A percentile compares a stretch with the other conserved stretches of the same genome.
Evolutionary conservation across 1,139 yeast genomes (phyloP).

Genomic region (Arxiozyma slooffiae): DNA sequence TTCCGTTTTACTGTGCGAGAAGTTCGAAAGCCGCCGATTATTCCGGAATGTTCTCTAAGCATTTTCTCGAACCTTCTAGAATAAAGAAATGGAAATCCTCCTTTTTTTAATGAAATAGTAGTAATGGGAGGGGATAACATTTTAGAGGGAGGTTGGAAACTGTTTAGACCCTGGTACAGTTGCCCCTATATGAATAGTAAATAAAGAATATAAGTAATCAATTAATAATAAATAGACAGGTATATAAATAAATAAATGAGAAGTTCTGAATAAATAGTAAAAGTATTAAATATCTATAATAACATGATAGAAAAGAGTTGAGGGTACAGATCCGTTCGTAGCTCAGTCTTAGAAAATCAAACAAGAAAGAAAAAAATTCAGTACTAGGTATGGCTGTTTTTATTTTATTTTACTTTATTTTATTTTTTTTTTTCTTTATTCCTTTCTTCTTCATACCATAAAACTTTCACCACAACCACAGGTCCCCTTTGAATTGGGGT

Average conservation of each 20-base stretch:
- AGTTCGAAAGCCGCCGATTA: neutral
- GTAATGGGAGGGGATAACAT: neutral
- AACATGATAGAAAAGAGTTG: neutral
- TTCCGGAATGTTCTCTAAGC: neutral
- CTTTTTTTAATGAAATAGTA: no score
- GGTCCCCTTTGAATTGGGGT: constrained; percentile 94
- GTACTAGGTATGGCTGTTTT: neutral
- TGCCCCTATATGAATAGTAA: no score
- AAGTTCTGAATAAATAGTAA: constrained; percentile 4
- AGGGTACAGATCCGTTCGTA: neutral
- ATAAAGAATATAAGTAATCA: neutral
- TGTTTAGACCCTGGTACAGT: no score
- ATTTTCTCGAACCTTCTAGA: neutral
- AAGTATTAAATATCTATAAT: no score
- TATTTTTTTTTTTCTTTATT: no score
- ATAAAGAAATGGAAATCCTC: neutral
- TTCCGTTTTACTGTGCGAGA: no score
- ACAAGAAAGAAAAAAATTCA: no score
- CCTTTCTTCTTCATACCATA: constrained; percentile 48
- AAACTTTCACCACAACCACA: constrained; percentile 99
- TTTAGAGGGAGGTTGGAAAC: no score
- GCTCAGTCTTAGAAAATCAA: neutral
- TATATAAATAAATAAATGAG: constrained; percentile 7
- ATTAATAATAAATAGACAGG: neutral
- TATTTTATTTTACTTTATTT: neutral